Evolutionary conservation across 1,139 yeast genomes (phyloP).

Genomic region (Suhomyces ambrosiae): DNA sequence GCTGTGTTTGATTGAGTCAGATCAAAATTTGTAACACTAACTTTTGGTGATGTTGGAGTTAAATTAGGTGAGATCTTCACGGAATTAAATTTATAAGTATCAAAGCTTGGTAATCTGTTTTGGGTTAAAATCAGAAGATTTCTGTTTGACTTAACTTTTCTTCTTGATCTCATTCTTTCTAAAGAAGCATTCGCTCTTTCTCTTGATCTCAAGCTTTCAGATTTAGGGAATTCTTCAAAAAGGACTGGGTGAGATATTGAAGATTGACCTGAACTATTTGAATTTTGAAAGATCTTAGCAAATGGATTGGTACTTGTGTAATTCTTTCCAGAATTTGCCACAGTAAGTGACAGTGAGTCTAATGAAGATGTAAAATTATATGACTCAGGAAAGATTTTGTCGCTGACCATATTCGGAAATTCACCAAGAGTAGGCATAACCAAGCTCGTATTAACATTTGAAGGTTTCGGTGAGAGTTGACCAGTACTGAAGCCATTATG

Average conservation of each 20-base stretch:
- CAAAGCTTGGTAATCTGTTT: slow-evolving; percentile 26
- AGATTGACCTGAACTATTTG: slow-evolving; percentile 4
- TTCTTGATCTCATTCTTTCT: slow-evolving; percentile 60
- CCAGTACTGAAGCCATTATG: slow-evolving; percentile 22
- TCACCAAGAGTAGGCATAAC: slow-evolving; percentile 49
- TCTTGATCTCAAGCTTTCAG: slow-evolving; percentile 45
- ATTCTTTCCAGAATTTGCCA: background rate
- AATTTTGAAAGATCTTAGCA: slow-evolving; percentile 16
- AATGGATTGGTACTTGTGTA: background rate
- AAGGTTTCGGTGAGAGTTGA: slow-evolving; percentile 29
- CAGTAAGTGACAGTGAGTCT: slow-evolving; percentile 5
- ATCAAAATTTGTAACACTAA: slow-evolving; percentile 4
- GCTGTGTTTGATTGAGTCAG: background rate
- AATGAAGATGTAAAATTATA: slow-evolving; percentile 5
- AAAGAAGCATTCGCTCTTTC: slow-evolving; percentile 71
- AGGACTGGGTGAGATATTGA: slow-evolving; percentile 17
- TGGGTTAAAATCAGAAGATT: slow-evolving; percentile 34
- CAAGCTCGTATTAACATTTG: slow-evolving; percentile 18
- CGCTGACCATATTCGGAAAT: slow-evolving; percentile 41
- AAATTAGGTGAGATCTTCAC: slow-evolving; percentile 11
- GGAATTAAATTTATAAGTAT: slow-evolving; percentile 8
- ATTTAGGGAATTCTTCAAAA: slow-evolving; percentile 33
- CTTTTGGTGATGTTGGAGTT: slow-evolving; percentile 15
- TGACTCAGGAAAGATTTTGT: slow-evolving; percentile 13
- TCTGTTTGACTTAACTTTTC: slow-evolving; percentile 53